Percentiles rank a stretch among this genome's conserved stretches.
Evolutionary conservation across 2,329 filamentous ascomycete species (phyloP).

Genomic region (Cladophialophora chaetospira): DNA sequence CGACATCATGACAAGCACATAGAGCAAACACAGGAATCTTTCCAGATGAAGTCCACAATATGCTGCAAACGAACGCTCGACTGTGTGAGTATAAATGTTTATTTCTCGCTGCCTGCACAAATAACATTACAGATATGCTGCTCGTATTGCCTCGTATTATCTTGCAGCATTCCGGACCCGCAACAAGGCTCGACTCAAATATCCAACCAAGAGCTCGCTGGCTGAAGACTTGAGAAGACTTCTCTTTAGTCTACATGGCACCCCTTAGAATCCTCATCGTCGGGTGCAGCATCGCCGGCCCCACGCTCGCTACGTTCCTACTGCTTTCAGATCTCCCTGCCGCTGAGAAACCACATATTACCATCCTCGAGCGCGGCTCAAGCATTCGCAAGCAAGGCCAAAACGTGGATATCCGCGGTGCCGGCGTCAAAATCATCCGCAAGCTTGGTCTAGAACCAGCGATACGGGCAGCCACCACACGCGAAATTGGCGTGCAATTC

Average conservation of each 20-base stretch:
- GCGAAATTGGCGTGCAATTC: conserved; percentile 53
- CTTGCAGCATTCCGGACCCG: no score
- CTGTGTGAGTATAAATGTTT: no score
- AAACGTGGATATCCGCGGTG: conserved; percentile 58
- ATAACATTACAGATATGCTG: no score
- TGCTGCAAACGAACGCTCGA: no score
- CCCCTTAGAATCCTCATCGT: conserved; percentile 52
- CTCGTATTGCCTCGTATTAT: no score
- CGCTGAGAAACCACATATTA: conserved; percentile 35
- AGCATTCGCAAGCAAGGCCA: conserved; percentile 51
- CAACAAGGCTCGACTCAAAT: no score
- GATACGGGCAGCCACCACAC: conserved; percentile 43
- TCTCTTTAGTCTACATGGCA: conserved; percentile 20
- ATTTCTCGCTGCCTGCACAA: no score
- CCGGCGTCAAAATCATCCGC: conserved; percentile 55
- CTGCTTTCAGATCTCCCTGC: conserved; percentile 50
- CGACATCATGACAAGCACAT: neutral
- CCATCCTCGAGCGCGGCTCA: conserved; percentile 46
- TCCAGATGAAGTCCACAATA: no score
- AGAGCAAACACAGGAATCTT: no score
- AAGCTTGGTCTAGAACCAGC: conserved; percentile 55
- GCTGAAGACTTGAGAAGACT: neutral
- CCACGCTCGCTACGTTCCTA: conserved; percentile 48
- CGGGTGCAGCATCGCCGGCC: conserved; percentile 45
- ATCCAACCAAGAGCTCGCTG: no score